Percentiles rank a stretch among this genome's conserved stretches.
Evolutionary conservation across 371 early-diverging fungal genomes (phyloP).

Genomic region (Mortierella sp.): DNA sequence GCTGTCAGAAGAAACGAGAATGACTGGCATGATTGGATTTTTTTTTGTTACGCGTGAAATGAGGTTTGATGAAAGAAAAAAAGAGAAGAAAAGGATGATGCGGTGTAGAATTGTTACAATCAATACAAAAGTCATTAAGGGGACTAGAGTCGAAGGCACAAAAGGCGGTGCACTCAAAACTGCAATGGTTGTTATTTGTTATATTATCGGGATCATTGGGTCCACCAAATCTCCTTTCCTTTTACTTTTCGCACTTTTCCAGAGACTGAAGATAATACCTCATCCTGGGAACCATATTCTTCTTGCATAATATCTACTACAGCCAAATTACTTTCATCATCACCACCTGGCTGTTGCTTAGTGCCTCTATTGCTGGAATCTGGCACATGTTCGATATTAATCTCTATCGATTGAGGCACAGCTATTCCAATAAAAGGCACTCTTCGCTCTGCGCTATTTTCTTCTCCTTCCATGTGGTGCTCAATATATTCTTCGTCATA

Average conservation of each 20-base stretch:
- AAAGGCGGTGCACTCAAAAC: neutral
- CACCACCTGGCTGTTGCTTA: neutral
- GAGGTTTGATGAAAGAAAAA: neutral
- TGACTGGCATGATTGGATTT: conserved; percentile 43
- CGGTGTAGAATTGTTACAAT: too few relatives aligned
- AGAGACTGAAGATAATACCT: conserved; percentile 17
- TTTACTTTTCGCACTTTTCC: conserved; percentile 20
- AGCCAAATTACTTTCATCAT: neutral
- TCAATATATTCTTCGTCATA: conserved; percentile 16
- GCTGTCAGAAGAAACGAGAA: conserved; percentile 73
- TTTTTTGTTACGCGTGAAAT: neutral
- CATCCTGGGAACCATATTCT: conserved; percentile 11
- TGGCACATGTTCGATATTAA: conserved; percentile 7
- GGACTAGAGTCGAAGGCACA: too few relatives aligned
- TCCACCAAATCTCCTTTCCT: conserved; percentile 38
- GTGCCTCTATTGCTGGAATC: neutral
- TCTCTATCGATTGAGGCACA: neutral
- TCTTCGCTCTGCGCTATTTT: neutral
- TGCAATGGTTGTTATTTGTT: too few relatives aligned
- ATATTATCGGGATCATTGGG: neutral
- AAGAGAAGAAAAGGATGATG: neutral
- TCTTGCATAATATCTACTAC: neutral
- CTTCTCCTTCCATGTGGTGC: conserved; percentile 4
- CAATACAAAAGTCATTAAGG: too few relatives aligned
- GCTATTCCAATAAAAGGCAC: neutral